A percentile compares a stretch with the other conserved stretches of the same genome.
phyloP scores from a whole-genome alignment of 2,329 filamentous ascomycete species.

The Penicillium concentricum region DNA sequence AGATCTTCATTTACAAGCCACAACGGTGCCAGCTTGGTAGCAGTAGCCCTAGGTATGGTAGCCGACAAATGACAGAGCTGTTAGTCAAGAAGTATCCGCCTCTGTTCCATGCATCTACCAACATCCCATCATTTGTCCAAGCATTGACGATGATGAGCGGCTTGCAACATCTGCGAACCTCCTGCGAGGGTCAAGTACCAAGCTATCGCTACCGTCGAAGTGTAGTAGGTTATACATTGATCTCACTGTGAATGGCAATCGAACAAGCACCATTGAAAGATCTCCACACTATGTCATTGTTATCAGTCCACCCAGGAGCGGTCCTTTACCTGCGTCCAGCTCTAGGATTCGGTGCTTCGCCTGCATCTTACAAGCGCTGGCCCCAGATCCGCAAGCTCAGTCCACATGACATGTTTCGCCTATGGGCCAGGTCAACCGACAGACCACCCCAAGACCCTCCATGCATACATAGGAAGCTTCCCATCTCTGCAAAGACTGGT shows the following conservation, averaged over 20 bases:
- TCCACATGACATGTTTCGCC: constrained; percentile 68
- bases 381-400: constrained; percentile 72
- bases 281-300: constrained; percentile 69
- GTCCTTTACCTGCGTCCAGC: constrained; percentile 75
- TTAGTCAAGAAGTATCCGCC: constrained; percentile 85
- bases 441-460: constrained; percentile 74
- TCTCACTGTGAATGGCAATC: constrained; percentile 79
- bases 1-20: constrained; percentile 78
- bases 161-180: constrained; percentile 71
- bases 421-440: constrained; percentile 60
- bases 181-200: constrained; percentile 70
- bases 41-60: constrained; percentile 69
- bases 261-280: constrained; percentile 68
- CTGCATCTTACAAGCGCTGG: constrained; percentile 72
- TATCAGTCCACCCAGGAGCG: constrained; percentile 70
- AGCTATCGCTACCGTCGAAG: constrained; percentile 70
- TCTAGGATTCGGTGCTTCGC: constrained; percentile 71
- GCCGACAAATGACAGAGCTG: constrained; percentile 73
- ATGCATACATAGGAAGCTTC: constrained; percentile 75
- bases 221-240: constrained; percentile 83
- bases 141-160: constrained; percentile 68
- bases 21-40: constrained; percentile 54
- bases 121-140: constrained; percentile 78
- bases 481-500: constrained; percentile 65
- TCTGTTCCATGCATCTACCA: constrained; percentile 84